Evolutionary conservation across 1,284 basidiomycete genomes (phyloP).

Genomic region (Microbotryum silenes-acaulis): DNA sequence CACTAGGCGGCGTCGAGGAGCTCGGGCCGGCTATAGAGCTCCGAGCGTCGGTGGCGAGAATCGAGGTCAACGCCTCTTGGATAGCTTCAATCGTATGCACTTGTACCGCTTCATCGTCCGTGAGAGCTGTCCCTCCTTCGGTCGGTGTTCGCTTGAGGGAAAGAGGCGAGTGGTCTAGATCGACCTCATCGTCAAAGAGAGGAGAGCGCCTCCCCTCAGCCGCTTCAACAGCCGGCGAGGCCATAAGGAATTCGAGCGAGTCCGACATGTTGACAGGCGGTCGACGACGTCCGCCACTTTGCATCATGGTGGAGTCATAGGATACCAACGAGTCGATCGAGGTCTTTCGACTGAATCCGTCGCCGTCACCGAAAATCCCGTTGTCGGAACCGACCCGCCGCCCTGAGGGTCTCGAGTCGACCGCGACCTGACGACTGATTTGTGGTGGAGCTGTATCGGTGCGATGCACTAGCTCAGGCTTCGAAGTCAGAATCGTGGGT

Average conservation of each 20-base stretch:
- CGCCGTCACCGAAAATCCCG: background rate
- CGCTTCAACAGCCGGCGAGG: slow-evolving; percentile 5
- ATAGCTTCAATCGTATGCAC: slow-evolving; percentile 80
- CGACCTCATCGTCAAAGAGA: slow-evolving; percentile 23
- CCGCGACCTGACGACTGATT: slow-evolving; percentile 20
- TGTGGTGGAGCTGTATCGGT: slow-evolving; percentile 28
- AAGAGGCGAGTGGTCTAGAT: background rate
- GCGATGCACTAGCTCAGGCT: slow-evolving; percentile 11
- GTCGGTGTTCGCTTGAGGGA: too few relatives aligned
- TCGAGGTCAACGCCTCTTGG: slow-evolving; percentile 84
- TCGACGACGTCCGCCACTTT: background rate
- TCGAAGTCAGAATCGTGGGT: background rate
- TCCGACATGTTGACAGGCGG: slow-evolving; percentile 9
- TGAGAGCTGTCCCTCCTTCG: background rate
- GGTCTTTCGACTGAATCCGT: slow-evolving; percentile 5
- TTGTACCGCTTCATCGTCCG: slow-evolving; percentile 53
- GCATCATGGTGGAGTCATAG: too few relatives aligned
- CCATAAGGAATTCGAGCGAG: slow-evolving; percentile 31
- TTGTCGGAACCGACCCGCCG: slow-evolving; percentile 4
- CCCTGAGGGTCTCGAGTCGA: slow-evolving; percentile 3
- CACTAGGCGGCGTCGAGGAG: too few relatives aligned
- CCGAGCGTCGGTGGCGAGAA: slow-evolving; percentile 41
- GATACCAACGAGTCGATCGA: slow-evolving; percentile 19
- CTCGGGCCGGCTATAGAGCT: too few relatives aligned
- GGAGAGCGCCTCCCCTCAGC: slow-evolving; percentile 15